phyloP scores from a whole-genome alignment of 176 grass and related monocot genomes.

The sorghum (Sorghum bicolor) region DNA sequence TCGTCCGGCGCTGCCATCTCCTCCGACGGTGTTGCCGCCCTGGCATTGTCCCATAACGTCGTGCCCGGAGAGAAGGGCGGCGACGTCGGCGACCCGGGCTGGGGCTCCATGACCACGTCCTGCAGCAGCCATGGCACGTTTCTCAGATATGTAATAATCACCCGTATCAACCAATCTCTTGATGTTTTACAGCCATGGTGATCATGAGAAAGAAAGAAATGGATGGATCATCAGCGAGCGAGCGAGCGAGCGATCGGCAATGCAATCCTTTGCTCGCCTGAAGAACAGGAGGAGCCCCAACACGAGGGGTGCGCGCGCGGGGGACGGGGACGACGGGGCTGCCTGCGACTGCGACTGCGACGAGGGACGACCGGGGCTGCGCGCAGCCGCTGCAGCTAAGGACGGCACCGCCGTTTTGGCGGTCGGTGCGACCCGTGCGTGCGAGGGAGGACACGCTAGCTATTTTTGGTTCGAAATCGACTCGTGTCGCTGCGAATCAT shows the following conservation, averaged over 20 bases:
- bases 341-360: background rate
- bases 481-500: slow-evolving; percentile 19
- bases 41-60: background rate
- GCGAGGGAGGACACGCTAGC: background rate
- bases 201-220: background rate
- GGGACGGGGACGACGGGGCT: background rate
- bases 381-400: slow-evolving; percentile 32
- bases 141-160: background rate
- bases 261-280: slow-evolving; percentile 16
- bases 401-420: slow-evolving; percentile 37
- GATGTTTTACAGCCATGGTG: background rate
- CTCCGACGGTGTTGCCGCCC: background rate
- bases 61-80: slow-evolving; percentile 7
- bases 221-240: background rate
- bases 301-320: background rate
- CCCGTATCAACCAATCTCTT: background rate
- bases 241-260: too few species aligned
- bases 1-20: background rate
- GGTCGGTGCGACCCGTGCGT: background rate
- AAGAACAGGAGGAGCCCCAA: slow-evolving; percentile 38
- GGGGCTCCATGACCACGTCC: slow-evolving; percentile 48
- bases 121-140: background rate
- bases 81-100: slow-evolving; percentile 20
- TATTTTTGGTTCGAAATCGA: slow-evolving; percentile 58
- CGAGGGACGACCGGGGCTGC: background rate